phyloP scores from a whole-genome alignment of 2,329 filamentous ascomycete species.

The Cladobotryum protrusum region DNA sequence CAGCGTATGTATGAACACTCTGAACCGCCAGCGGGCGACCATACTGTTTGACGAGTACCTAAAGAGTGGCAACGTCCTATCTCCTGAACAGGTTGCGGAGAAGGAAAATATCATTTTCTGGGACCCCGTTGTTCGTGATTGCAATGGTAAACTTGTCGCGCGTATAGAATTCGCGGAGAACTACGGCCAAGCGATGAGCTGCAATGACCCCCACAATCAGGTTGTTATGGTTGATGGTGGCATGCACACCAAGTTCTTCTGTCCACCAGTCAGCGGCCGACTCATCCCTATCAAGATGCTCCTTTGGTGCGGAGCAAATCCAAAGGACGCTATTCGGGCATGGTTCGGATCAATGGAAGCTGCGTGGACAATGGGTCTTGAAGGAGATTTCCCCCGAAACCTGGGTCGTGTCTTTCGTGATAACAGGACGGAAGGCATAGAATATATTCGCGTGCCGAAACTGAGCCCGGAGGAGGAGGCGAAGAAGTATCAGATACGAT shows the following conservation, averaged over 20 bases:
- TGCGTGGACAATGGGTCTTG: constrained; percentile 26
- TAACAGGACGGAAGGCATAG: constrained; percentile 3
- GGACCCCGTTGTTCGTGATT: constrained; percentile 26
- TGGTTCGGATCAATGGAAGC: constrained; percentile 34
- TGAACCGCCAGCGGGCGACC: constrained; percentile 82
- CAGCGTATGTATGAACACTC: constrained; percentile 71
- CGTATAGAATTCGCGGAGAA: constrained; percentile 36
- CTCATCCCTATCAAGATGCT: constrained; percentile 29
- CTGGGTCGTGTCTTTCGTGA: constrained; percentile 11
- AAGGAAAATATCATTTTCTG: constrained; percentile 57
- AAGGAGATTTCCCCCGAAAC: constrained; percentile 16
- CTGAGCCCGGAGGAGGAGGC: constrained; percentile 1
- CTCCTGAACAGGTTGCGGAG: constrained; percentile 59
- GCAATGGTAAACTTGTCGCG: constrained; percentile 19
- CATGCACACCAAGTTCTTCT: constrained; percentile 25
- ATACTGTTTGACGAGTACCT: constrained; percentile 63
- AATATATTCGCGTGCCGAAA: neutral
- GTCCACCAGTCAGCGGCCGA: constrained; percentile 15
- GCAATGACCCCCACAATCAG: constrained; percentile 12
- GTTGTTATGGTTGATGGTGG: constrained; percentile 24
- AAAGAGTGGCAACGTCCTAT: constrained; percentile 44
- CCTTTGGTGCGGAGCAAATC: constrained; percentile 25
- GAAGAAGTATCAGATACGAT: constrained; percentile 16
- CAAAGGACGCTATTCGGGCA: constrained; percentile 26
- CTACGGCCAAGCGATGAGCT: constrained; percentile 33